phyloP scores from a whole-genome alignment of 176 grass and related monocot species.

The Musa acuminata region DNA sequence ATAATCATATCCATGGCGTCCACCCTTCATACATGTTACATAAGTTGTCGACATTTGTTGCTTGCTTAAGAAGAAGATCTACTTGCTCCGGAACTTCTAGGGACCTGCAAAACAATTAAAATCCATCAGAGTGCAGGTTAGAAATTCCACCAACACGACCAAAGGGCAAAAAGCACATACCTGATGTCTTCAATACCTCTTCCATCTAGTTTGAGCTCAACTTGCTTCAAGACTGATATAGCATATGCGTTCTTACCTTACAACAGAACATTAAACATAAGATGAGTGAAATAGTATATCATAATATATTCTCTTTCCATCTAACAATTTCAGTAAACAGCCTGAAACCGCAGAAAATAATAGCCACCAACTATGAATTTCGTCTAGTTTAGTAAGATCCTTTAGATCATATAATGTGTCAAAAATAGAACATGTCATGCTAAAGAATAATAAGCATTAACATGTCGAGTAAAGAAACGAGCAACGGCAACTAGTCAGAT shows the following conservation, averaged over 20 bases:
- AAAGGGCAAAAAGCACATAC: conserved; percentile 25
- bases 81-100: conserved; percentile 75
- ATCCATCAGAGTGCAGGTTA: not conserved
- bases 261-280: conserved; percentile 17
- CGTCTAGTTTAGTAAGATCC: not conserved
- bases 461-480: no score
- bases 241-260: conserved; percentile 96
- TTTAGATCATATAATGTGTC: not conserved
- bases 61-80: conserved; percentile 83
- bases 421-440: not conserved
- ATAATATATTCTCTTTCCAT: not conserved
- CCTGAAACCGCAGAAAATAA: not conserved
- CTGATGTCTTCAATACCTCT: conserved; percentile 57
- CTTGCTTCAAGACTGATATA: conserved; percentile 78
- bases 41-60: conserved; percentile 86
- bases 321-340: no score
- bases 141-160: not conserved
- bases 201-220: conserved; percentile 90
- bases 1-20: conserved; percentile 94
- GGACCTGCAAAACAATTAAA: conserved; percentile 41
- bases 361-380: not conserved
- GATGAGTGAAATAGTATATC: conserved; percentile 10
- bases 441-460: no score
- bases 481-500: no score
- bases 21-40: conserved; percentile 99